A percentile compares a stretch with the other conserved stretches of the same genome.
Conservation (phyloP, 2,329 filamentous ascomycete species). For the Ophiognomonia clavigignenti-juglandacearum region DNA sequence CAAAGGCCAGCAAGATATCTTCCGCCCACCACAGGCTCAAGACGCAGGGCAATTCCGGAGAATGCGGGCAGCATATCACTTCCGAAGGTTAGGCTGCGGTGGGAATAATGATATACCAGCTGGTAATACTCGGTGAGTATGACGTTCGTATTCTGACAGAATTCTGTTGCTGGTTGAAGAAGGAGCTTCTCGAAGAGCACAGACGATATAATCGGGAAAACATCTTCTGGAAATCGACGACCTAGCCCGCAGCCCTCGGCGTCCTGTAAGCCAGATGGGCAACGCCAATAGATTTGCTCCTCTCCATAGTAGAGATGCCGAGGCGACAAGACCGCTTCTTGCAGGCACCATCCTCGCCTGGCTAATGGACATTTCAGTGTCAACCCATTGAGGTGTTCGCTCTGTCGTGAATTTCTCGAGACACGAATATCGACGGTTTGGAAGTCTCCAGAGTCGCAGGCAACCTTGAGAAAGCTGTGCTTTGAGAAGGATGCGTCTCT, state of each 20-base stretch:
- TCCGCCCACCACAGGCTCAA: background rate
- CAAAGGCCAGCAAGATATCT: background rate
- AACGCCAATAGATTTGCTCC: slow-evolving; percentile 1
- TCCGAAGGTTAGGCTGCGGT: background rate
- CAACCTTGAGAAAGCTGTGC: no score
- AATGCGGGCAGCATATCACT: background rate
- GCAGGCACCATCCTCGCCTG: background rate
- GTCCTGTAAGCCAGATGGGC: background rate
- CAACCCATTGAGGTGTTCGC: background rate
- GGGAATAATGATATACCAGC: background rate
- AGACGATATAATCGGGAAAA: background rate
- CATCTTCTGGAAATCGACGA: background rate
- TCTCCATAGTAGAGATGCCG: background rate
- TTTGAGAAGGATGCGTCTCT: background rate
- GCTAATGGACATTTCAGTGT: background rate
- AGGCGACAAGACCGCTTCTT: background rate
- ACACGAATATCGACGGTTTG: background rate
- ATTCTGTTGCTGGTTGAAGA: background rate
- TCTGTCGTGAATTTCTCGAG: background rate
- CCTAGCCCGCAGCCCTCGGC: background rate
- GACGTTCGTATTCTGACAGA: background rate
- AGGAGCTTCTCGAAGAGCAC: background rate
- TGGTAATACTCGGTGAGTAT: background rate
- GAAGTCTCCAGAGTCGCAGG: no score
- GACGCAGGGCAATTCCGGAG: background rate